Conservation (phyloP, 1,139 yeast genomes). For the Taphrina pruni region DNA sequence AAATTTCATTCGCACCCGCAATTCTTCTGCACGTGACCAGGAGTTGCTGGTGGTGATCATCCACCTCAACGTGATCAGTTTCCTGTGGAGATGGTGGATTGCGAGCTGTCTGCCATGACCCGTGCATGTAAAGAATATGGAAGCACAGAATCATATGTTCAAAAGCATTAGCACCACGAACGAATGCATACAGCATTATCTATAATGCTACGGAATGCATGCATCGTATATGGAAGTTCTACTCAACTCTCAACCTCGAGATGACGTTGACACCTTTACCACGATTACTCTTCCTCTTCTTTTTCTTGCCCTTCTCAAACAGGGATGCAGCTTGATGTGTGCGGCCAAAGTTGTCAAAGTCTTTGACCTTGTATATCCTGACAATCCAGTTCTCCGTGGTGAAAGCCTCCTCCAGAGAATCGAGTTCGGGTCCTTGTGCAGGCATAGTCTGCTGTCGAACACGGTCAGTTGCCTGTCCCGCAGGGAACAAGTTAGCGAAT, state of each 20-base stretch:
- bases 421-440: slow-evolving; percentile 46
- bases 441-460: slow-evolving; percentile 82
- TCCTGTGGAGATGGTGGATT: too few species aligned
- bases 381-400: slow-evolving; percentile 97
- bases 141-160: too few species aligned
- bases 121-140: too few species aligned
- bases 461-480: slow-evolving; percentile 77
- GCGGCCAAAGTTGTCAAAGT: slow-evolving; percentile 85
- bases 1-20: background rate
- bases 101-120: too few species aligned
- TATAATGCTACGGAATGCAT: background rate
- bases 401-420: slow-evolving; percentile 76
- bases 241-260: slow-evolving; percentile 24
- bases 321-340: slow-evolving; percentile 51
- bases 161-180: background rate
- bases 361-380: slow-evolving; percentile 90
- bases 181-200: background rate
- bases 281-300: slow-evolving; percentile 13
- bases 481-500: slow-evolving; percentile 73
- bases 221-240: background rate
- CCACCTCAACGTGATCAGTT: too few species aligned
- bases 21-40: background rate
- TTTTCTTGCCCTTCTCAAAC: slow-evolving; percentile 46
- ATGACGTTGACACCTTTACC: slow-evolving; percentile 7
- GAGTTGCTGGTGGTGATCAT: background rate